Evolutionary conservation across 345 rosid species (phyloP).

Genomic region (Eucalyptus marginata): DNA sequence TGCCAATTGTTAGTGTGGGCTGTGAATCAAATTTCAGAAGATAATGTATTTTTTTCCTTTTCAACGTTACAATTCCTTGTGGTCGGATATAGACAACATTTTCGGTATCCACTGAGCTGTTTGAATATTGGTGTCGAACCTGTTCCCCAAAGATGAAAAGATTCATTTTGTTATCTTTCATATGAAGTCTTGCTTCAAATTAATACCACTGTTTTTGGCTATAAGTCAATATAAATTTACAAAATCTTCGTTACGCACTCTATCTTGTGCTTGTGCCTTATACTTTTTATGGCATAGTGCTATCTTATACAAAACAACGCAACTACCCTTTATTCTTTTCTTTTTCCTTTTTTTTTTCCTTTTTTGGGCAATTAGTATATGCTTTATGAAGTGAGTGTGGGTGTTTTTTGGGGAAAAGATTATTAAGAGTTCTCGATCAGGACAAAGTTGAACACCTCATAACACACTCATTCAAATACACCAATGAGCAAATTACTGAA

Average conservation of each 20-base stretch:
- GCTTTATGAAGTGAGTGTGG: too few relatives aligned
- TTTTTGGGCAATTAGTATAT: too few relatives aligned
- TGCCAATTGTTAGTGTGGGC: background rate
- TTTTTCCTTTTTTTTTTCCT: accelerated
- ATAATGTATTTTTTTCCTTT: background rate
- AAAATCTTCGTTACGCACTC: background rate
- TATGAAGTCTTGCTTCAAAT: background rate
- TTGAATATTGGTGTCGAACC: background rate
- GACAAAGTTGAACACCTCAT: background rate
- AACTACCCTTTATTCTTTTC: too few relatives aligned
- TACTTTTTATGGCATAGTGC: background rate
- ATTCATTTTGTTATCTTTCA: background rate
- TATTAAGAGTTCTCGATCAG: background rate
- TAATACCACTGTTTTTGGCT: background rate
- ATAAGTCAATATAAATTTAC: background rate
- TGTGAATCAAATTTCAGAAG: background rate
- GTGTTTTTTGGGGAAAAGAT: too few relatives aligned
- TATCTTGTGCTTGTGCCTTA: background rate
- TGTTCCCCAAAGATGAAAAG: background rate
- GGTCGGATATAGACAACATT: background rate
- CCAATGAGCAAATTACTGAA: background rate
- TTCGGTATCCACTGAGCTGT: background rate
- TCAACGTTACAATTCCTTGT: background rate
- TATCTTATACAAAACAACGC: too few relatives aligned
- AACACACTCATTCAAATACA: background rate